Conservation (phyloP, 179 eudicot genomes). For the Dionaea muscipula region DNA sequence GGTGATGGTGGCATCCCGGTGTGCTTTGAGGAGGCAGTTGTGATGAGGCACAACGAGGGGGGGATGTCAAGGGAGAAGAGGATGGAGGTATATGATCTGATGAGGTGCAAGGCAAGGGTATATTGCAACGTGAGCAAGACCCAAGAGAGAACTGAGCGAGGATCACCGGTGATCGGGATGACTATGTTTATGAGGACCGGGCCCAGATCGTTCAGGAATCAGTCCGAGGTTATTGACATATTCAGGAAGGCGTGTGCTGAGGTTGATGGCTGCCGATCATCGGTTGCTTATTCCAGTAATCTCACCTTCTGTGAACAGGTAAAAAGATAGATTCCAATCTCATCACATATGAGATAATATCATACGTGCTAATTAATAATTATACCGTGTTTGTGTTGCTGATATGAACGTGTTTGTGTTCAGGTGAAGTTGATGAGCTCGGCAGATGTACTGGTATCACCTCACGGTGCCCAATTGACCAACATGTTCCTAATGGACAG, state of each 20-base stretch:
- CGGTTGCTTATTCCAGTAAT: constrained; percentile 40
- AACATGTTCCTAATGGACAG: constrained; percentile 76
- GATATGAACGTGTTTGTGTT: neutral
- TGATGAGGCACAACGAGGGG: constrained; percentile 58
- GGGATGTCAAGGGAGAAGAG: constrained; percentile 34
- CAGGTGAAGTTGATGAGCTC: constrained; percentile 72
- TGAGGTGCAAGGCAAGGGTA: constrained; percentile 59
- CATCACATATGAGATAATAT: no score
- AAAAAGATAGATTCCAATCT: no score
- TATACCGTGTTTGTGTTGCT: neutral
- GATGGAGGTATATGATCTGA: constrained; percentile 41
- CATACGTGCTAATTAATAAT: neutral
- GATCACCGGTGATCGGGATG: constrained; percentile 32
- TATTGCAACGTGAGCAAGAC: constrained; percentile 29
- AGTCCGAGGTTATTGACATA: constrained; percentile 36
- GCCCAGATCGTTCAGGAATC: constrained; percentile 56
- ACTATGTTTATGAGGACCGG: constrained; percentile 62
- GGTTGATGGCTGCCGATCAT: constrained; percentile 35
- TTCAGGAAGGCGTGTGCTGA: constrained; percentile 41
- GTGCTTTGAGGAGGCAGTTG: constrained; percentile 73
- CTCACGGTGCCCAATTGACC: constrained; percentile 81
- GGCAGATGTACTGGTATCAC: constrained; percentile 57
- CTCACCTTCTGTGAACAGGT: constrained; percentile 67
- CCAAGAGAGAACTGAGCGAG: neutral
- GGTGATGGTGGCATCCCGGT: constrained; percentile 19